phyloP scores from a whole-genome alignment of 306 rosid species.

The Leucaena leucocephala region DNA sequence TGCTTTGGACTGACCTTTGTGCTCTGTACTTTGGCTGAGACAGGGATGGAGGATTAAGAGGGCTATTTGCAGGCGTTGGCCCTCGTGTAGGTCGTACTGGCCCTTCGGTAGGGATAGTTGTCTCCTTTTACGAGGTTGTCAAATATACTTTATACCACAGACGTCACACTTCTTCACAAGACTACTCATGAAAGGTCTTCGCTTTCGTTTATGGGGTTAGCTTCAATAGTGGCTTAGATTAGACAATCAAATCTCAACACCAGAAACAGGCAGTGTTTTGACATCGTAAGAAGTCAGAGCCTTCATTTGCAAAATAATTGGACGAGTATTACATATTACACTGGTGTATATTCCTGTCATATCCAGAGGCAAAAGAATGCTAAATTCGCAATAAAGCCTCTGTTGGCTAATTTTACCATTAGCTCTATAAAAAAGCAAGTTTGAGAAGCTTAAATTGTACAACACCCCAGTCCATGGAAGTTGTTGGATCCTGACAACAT shows the following conservation, averaged over 20 bases:
- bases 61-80: conserved; percentile 79
- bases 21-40: conserved; percentile 33
- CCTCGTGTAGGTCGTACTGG: conserved; percentile 89
- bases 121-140: conserved; percentile 87
- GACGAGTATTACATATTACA: neutral
- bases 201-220: conserved; percentile 25
- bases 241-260: conserved; percentile 7
- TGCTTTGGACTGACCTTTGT: conserved; percentile 30
- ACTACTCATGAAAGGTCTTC: conserved; percentile 10
- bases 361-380: neutral
- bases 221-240: conserved; percentile 19
- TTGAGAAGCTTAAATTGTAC: neutral
- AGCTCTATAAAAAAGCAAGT: neutral
- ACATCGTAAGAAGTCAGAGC: conserved; percentile 36
- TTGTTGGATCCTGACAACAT: neutral
- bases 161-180: conserved; percentile 43
- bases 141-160: conserved; percentile 62
- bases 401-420: neutral
- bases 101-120: conserved; percentile 92
- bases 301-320: conserved; percentile 18
- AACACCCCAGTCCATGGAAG: neutral
- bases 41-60: conserved; percentile 90
- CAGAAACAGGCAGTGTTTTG: conserved; percentile 25
- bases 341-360: neutral
- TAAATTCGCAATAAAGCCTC: too few relatives aligned